phyloP scores from a whole-genome alignment of 306 rosid species.

The Biancaea sappan region DNA sequence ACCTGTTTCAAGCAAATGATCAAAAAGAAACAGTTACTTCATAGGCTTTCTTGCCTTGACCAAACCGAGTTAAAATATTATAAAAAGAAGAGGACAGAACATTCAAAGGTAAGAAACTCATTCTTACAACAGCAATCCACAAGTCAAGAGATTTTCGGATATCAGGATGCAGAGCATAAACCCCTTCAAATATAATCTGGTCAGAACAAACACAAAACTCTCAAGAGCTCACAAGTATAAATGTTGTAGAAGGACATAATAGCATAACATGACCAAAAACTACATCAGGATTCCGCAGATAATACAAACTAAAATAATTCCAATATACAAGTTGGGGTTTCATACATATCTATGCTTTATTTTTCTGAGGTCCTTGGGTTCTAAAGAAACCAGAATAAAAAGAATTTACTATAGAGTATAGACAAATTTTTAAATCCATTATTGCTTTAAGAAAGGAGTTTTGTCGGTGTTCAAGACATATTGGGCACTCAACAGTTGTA shows the following conservation, averaged over 20 bases:
- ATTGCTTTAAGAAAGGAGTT: not conserved
- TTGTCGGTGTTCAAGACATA: not conserved
- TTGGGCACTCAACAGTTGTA: not conserved
- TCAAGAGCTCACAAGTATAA: constrained; percentile 32
- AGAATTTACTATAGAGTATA: not conserved
- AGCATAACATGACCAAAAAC: constrained; percentile 28
- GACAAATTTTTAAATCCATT: constrained; percentile 12
- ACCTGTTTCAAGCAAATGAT: constrained; percentile 60
- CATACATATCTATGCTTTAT: constrained; percentile 14
- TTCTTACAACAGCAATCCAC: constrained; percentile 96
- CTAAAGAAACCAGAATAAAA: constrained; percentile 20
- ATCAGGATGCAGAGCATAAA: constrained; percentile 97
- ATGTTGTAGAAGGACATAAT: not conserved
- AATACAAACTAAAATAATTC: constrained; percentile 18
- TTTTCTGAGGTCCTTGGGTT: constrained; percentile 24
- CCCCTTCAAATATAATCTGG: constrained; percentile 98
- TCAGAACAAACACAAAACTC: constrained; percentile 34
- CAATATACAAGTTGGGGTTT: constrained; percentile 14
- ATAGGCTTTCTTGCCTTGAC: constrained; percentile 26
- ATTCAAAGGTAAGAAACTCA: constrained; percentile 26
- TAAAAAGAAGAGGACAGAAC: constrained; percentile 32
- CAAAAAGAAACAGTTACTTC: constrained; percentile 21
- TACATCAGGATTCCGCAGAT: constrained; percentile 29
- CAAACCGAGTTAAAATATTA: constrained; percentile 8
- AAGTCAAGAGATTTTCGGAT: constrained; percentile 89